Evolutionary conservation across 129 eudicot genomes (phyloP).

Genomic region (Mikania micrantha): DNA sequence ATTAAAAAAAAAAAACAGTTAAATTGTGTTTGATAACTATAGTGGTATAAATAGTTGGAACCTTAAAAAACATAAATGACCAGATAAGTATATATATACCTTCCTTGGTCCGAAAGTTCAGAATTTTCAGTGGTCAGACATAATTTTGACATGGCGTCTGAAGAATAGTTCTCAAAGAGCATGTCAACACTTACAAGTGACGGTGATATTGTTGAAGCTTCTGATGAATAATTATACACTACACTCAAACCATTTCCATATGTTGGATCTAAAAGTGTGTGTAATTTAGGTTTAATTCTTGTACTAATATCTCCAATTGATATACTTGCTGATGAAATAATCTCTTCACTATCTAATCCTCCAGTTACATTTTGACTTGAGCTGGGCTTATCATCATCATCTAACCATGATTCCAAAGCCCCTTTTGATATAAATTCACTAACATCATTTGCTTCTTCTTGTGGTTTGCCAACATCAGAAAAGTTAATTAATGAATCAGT

Average conservation of each 20-base stretch:
- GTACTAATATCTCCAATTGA: slow-evolving; percentile 61
- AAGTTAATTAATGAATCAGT: slow-evolving; percentile 56
- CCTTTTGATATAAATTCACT: slow-evolving; percentile 62
- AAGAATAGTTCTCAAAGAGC: slow-evolving; percentile 59
- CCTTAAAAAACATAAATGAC: not conserved
- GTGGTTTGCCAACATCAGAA: slow-evolving; percentile 45
- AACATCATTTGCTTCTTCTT: slow-evolving; percentile 28
- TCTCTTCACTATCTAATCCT: slow-evolving; percentile 16
- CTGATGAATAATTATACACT: slow-evolving; percentile 53
- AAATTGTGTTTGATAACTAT: not conserved
- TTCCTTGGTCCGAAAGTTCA: slow-evolving; percentile 53
- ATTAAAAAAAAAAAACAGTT: no score
- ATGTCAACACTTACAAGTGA: slow-evolving; percentile 57
- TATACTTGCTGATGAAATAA: slow-evolving; percentile 65
- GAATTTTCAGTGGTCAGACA: slow-evolving; percentile 46
- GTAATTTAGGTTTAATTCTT: slow-evolving; percentile 52
- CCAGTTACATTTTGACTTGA: slow-evolving; percentile 42
- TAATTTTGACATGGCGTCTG: slow-evolving; percentile 46
- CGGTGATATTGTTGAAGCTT: slow-evolving; percentile 51
- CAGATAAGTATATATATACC: slow-evolving; percentile 28
- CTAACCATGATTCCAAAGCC: slow-evolving; percentile 91
- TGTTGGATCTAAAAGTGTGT: slow-evolving; percentile 62
- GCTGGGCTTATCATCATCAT: slow-evolving; percentile 58
- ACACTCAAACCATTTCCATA: slow-evolving; percentile 77
- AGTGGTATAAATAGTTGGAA: not conserved